Evolutionary conservation across 2,329 filamentous ascomycete species (phyloP).

Genomic region (Paraconiothyrium brasiliense): DNA sequence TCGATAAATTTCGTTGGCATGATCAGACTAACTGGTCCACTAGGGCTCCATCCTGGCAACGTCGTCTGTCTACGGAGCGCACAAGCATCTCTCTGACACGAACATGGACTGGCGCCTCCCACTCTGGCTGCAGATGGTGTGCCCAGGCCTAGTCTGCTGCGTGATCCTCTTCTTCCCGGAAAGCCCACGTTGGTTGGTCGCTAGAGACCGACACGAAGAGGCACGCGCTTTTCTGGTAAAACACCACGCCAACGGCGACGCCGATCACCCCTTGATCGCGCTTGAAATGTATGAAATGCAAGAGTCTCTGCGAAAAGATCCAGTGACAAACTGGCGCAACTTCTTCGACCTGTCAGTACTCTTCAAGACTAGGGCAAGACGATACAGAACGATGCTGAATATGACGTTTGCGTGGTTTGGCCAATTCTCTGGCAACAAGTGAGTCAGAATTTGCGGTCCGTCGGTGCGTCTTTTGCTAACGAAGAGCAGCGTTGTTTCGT

Average conservation of each 20-base stretch:
- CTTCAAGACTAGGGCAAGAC: constrained; percentile 30
- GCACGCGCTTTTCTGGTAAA: constrained; percentile 54
- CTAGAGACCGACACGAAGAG: constrained; percentile 36
- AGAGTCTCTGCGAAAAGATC: constrained; percentile 29
- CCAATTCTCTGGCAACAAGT: constrained; percentile 49
- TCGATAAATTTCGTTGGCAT: neutral
- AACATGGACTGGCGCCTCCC: constrained; percentile 35
- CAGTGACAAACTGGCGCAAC: constrained; percentile 30
- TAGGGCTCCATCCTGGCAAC: constrained; percentile 37
- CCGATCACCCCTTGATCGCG: constrained; percentile 34
- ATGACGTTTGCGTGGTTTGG: constrained; percentile 50
- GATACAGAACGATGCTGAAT: constrained; percentile 34
- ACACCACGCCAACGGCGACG: constrained; percentile 61
- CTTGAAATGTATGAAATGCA: constrained; percentile 47
- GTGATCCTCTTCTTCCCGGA: constrained; percentile 34
- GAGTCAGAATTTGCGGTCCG: neutral
- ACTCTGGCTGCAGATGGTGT: constrained; percentile 36
- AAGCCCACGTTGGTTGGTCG: constrained; percentile 33
- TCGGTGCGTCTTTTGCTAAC: neutral
- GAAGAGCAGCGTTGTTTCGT: constrained; percentile 33
- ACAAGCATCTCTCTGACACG: constrained; percentile 29
- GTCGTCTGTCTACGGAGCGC: constrained; percentile 33
- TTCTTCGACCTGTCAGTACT: constrained; percentile 32
- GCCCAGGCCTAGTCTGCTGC: constrained; percentile 27
- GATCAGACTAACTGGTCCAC: constrained; percentile 29